A percentile compares a stretch with the other conserved stretches of the same genome.
These are phyloP conservation scores for Leucocoprinus birnbaumii DNA, from an alignment of 768 basidiomycete genomes.

Conservation along the genomic window DNA sequence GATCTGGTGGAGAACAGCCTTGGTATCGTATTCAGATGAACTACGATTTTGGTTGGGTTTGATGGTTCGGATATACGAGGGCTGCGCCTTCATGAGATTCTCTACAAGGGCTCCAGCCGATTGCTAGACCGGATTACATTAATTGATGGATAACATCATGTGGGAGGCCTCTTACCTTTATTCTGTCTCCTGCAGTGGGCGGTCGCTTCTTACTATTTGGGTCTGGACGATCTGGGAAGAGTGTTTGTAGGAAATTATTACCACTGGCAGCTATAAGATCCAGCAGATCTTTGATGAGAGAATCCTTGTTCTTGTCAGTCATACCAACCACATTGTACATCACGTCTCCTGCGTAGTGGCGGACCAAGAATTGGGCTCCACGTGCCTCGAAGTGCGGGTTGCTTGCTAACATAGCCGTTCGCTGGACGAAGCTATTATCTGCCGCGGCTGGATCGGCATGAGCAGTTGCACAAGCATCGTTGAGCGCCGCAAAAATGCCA, in stretches of 20 bases:
- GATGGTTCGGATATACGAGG: conserved; percentile 98
- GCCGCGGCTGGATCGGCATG: conserved; percentile 96
- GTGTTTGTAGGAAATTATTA: conserved; percentile 80
- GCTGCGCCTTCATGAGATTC: conserved; percentile 96
- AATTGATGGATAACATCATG: too few species aligned
- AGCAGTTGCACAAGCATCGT: conserved; percentile 98
- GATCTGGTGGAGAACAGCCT: conserved; percentile 97
- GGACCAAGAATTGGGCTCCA: conserved; percentile 91
- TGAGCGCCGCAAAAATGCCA: conserved; percentile 95
- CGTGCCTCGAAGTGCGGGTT: conserved; percentile 96
- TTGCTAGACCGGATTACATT: too few species aligned
- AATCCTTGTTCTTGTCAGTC: conserved; percentile 99
- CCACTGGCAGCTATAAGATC: conserved; percentile 81
- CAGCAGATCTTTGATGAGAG: conserved; percentile 89
- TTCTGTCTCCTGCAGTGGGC: conserved; percentile 96
- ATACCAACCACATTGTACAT: conserved; percentile 97
- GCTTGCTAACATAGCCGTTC: conserved; percentile 73
- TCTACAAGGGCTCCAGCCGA: conserved; percentile 97
- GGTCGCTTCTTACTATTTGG: conserved; percentile 97
- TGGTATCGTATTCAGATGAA: conserved; percentile 85
- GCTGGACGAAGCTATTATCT: conserved; percentile 95
- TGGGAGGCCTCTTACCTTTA: conserved; percentile 77
- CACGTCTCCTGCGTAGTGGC: conserved; percentile 98
- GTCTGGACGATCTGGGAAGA: conserved; percentile 95
- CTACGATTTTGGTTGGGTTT: conserved; percentile 98